phyloP scores from a whole-genome alignment of 2,329 filamentous ascomycete species.

The Fusarium praegraminearum region DNA sequence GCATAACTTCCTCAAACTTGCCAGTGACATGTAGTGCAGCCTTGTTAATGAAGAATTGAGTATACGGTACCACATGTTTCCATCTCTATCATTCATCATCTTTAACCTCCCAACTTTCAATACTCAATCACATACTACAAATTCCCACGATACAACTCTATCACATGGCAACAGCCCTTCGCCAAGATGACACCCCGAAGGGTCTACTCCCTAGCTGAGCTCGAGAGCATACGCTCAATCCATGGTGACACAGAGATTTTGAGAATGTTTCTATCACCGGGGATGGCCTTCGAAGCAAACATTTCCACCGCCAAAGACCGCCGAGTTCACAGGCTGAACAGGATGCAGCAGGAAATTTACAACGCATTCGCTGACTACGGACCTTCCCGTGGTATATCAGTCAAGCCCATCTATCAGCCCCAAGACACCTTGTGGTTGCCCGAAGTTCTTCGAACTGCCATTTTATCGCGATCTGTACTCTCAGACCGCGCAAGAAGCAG shows the following conservation, averaged over 20 bases:
- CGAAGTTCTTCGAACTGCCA: not conserved
- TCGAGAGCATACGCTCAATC: fast-evolving
- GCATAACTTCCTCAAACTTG: too few relatives aligned
- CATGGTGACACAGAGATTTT: not conserved
- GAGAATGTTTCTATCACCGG: not conserved
- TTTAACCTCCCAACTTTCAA: not conserved
- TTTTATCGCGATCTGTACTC: too few relatives aligned
- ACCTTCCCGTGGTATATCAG: not conserved
- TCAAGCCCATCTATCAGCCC: not conserved
- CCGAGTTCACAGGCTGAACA: too few relatives aligned
- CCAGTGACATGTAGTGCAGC: too few relatives aligned
- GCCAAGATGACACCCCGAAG: not conserved
- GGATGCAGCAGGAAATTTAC: not conserved
- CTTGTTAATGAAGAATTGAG: not conserved
- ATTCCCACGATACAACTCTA: not conserved
- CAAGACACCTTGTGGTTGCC: too few relatives aligned
- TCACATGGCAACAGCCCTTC: not conserved
- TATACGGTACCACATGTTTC: not conserved
- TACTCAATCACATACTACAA: not conserved
- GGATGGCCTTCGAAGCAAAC: not conserved
- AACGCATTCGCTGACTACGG: not conserved
- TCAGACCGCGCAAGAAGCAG: too few relatives aligned
- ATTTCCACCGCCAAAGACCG: too few relatives aligned
- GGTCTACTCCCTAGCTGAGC: not conserved
- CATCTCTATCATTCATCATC: not conserved